A percentile compares a stretch with the other conserved stretches of the same genome.
These are phyloP conservation scores for Schizothecium vesticola DNA, from an alignment of 495 filamentous ascomycete species.

Conservation along the genomic window DNA sequence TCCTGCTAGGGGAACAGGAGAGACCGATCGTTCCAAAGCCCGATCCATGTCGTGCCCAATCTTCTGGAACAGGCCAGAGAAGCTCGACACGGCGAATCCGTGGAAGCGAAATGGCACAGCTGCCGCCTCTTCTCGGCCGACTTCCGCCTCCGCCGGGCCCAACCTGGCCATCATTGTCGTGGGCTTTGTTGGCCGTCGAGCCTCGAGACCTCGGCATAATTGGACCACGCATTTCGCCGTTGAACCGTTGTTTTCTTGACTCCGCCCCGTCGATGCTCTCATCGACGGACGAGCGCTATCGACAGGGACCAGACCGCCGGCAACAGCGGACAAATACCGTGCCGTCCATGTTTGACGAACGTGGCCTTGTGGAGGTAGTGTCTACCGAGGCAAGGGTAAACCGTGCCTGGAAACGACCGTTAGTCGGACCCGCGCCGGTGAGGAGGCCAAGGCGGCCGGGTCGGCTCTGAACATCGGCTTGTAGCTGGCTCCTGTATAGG, in stretches of 20 bases:
- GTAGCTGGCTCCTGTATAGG: not conserved
- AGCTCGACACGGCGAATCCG: not conserved
- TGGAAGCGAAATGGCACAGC: conserved; percentile 6
- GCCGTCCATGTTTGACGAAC: conserved; percentile 8
- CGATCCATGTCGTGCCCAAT: conserved; percentile 23
- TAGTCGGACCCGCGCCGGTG: not conserved
- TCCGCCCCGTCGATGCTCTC: conserved; percentile 1
- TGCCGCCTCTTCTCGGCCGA: not conserved
- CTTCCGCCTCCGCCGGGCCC: not conserved
- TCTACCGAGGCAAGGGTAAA: conserved; percentile 5
- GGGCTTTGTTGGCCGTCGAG: not conserved
- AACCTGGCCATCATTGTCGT: not conserved
- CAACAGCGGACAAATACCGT: conserved; percentile 13
- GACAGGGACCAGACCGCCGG: conserved; percentile 8
- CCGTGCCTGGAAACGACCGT: not conserved
- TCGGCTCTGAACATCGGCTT: conserved; percentile 1
- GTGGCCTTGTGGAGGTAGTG: not conserved
- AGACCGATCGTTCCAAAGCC: not conserved
- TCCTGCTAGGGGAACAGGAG: not conserved
- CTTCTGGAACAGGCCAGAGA: conserved; percentile 9
- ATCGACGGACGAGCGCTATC: not conserved
- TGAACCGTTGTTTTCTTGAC: conserved; percentile 5
- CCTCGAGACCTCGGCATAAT: conserved; percentile 1
- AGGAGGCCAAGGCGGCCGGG: not conserved
- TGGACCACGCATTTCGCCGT: conserved; percentile 10